Evolutionary conservation across 225 moss, liverwort and hornwort species (phyloP), one percentile per base, ranked within the genome.

Genomic region (Sphagnum contortum): DNA sequence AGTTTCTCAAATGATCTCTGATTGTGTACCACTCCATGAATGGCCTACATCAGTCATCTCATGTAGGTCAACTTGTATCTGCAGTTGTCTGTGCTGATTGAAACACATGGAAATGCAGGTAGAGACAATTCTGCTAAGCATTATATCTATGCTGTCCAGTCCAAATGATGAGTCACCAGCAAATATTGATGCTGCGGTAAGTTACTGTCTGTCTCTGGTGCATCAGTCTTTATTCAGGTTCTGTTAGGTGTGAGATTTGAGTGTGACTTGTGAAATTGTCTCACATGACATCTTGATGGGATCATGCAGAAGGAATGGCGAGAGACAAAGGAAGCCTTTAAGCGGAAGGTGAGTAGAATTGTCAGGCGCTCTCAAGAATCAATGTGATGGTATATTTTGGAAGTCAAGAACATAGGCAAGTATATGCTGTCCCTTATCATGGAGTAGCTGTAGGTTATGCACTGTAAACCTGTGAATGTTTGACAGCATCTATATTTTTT

Each of bases 121-220:
- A 73, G 95, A 95, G 76, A 92, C 92, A n/a, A 95, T 95, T 55
- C 77, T 95, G 44, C 80, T 92, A 71, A 95, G 95, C 81, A 95
- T 95, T 72, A 92, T 95, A 68, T 89, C 95, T 63, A 92, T 95
- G 95, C 74, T 92, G 3, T 90, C 88, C 11, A 90, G 89, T 73
- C 92, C 92, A 53, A 92, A 95, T 70, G 95, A 95, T 59, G 90
- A 95, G 75, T 95, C 95, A 57, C 95, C 90, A 12, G 92, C 95
- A 44, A 95, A 95, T 71, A 91, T 92, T 55, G 90, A 95, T 49
- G 95, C 90, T 0, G 95, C 95, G 13, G 81, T 86, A 79, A 76
- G 29, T 29, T 29, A 29, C 29, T 29, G 85, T 65, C 62, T 59
- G 13, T 47, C 8, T 63, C 12, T n/a, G 12, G 3, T 9, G 45